Conservation (phyloP, 2,329 filamentous ascomycete genomes). For the Laburnicola sp. region DNA sequence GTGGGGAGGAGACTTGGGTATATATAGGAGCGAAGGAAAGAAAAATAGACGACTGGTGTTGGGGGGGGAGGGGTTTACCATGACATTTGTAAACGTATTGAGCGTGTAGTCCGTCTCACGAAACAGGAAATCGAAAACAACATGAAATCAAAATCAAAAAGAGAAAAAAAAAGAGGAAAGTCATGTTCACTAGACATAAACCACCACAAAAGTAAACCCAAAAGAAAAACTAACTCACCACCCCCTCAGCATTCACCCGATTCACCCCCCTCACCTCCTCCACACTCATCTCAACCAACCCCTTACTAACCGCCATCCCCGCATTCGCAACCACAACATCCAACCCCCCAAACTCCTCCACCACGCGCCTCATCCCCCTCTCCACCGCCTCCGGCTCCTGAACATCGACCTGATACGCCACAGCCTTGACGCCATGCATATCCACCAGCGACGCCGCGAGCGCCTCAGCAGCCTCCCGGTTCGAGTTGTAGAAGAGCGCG, state of each 20-base stretch:
- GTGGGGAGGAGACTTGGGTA: no score
- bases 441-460: constrained; percentile 57
- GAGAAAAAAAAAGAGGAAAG: no score
- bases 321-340: constrained; percentile 70
- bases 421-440: constrained; percentile 62
- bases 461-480: constrained; percentile 58
- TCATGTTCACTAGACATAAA: no score
- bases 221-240: no score
- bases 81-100: no score
- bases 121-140: no score
- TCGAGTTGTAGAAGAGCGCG: constrained; percentile 49
- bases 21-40: no score
- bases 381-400: constrained; percentile 58
- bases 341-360: constrained; percentile 69
- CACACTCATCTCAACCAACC: constrained; percentile 59
- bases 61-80: no score
- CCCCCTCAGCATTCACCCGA: constrained; percentile 72
- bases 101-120: no score
- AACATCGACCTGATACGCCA: constrained; percentile 66
- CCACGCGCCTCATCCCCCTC: constrained; percentile 61
- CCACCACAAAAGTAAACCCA: no score
- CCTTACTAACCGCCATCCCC: constrained; percentile 61
- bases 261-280: constrained; percentile 66
- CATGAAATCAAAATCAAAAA: no score
- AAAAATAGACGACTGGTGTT: no score